Conservation (phyloP, 75 land plant species). For the Larix kaempferi region DNA sequence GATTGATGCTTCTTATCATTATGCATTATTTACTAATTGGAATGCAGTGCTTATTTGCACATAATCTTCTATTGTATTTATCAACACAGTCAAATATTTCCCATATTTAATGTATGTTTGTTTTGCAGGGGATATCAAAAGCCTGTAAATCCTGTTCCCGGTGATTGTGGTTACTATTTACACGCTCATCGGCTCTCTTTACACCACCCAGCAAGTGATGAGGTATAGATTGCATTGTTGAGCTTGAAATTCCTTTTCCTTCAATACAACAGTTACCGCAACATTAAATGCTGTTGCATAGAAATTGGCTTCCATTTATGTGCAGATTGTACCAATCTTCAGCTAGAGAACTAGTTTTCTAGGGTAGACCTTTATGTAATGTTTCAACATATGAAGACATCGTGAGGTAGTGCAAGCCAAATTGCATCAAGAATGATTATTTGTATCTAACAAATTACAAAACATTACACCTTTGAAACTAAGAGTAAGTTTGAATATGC, state of each 20-base stretch:
- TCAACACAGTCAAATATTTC: neutral
- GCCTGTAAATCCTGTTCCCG: slow-evolving; percentile 69
- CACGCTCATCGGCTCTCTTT: slow-evolving; percentile 71
- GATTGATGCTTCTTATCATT: neutral
- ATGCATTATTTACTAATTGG: neutral
- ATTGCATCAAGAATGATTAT: too few species aligned
- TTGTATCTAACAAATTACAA: too few species aligned
- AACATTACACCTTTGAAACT: too few species aligned
- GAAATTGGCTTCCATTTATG: too few species aligned
- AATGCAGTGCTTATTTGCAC: neutral
- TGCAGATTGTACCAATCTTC: too few species aligned
- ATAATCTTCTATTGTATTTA: neutral
- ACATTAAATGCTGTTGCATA: too few species aligned
- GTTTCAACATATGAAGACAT: too few species aligned
- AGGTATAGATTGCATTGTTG: slow-evolving; percentile 41
- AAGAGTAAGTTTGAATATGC: too few species aligned
- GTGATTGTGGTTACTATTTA: slow-evolving; percentile 87
- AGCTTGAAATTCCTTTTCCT: neutral
- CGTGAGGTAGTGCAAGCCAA: too few species aligned
- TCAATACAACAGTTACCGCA: neutral
- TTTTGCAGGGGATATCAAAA: slow-evolving; percentile 63
- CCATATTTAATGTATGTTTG: neutral
- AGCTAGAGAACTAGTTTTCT: too few species aligned
- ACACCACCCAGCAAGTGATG: slow-evolving; percentile 51
- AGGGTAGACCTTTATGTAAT: too few species aligned